Base-by-base conservation (phyloP, 108 stramenopile genomes). In the Skeletonema costatum region DNA sequence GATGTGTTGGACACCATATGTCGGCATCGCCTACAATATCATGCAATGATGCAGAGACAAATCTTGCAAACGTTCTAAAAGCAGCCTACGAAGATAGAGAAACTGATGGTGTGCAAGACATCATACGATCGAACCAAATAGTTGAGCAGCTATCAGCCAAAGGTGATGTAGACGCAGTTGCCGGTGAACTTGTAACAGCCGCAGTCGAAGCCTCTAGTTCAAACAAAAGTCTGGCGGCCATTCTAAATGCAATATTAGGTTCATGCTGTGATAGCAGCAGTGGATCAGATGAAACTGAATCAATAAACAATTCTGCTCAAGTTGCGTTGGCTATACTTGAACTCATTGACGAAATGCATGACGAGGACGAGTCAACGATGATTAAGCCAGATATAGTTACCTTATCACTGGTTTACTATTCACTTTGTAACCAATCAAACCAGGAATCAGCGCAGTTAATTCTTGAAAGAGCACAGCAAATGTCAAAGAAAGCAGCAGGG, bases 401-500 rank as follows among this genome's bases (percentile, higher is more conserved):
- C 25, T 51, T 70, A 59, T 73, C 77, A 0, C 36, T 75, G 62
- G 68, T 58, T 17, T 70, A 68, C 35, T 65, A 68, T 71, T 51
- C 64, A 48, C 31, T 68, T 25, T 3, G 30, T 29, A 14, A 38
- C 29, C 59, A 39, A n/a, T 32, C 13, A 69, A 33, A 38, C 30
- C 32, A 32, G 51, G 13, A 21, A 14, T 32, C 72, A 12, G 82
- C 89, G 12, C 69, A 86, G 2, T 32, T 32, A 48, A 64, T 90
- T n/a, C 76, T 94, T 48, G 85, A 87, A 44, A 48, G 74, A 62
- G 91, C 88, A 6, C 68, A 64, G 35, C 53, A 71, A 42, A 32
- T 53, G 7, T 84, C 84, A 46, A 94, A 92, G 67, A 89, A 89
- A 70, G n/a, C 64, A 31, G 86, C 86, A 5, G 89, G 89, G 16